Evolutionary conservation across 208 protist genomes (phyloP).

Genomic region (Leishmania guyanensis): DNA sequence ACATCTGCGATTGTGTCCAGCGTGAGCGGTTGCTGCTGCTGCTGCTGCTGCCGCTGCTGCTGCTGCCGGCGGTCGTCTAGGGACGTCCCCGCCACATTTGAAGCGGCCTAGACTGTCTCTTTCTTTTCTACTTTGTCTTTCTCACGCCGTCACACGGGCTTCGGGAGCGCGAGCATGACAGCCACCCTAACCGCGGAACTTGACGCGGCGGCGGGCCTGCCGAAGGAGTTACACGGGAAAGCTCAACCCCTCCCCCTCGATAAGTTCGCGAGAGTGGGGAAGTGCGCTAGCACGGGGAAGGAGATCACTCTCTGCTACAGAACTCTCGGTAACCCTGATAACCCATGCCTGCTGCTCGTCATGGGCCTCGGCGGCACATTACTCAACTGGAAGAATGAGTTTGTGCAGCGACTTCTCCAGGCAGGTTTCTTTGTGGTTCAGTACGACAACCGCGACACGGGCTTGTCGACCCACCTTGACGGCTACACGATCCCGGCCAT

Average conservation of each 20-base stretch:
- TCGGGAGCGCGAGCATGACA: neutral
- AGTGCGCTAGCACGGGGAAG: constrained; percentile 43
- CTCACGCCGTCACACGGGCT: neutral
- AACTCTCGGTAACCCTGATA: constrained; percentile 41
- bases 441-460: constrained; percentile 80
- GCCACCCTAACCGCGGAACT: neutral
- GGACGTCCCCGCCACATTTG: neutral
- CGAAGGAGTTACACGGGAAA: neutral
- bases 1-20: neutral
- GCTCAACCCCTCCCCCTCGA: constrained; percentile 45
- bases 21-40: neutral
- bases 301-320: constrained; percentile 73
- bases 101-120: neutral
- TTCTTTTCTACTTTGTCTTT: neutral
- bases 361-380: constrained; percentile 37
- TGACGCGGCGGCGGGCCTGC: neutral
- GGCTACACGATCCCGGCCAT: constrained; percentile 36
- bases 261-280: constrained; percentile 48
- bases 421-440: constrained; percentile 64
- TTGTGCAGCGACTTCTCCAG: constrained; percentile 42
- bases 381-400: constrained; percentile 24
- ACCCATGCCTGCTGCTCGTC: constrained; percentile 70
- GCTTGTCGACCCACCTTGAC: constrained; percentile 63
- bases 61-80: too few species aligned
- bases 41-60: too few species aligned